A percentile compares a stretch with the other conserved stretches of the same genome.
Evolutionary conservation across 169 alveolate species (phyloP).

Genomic region (Plasmodium billcollinsi): DNA sequence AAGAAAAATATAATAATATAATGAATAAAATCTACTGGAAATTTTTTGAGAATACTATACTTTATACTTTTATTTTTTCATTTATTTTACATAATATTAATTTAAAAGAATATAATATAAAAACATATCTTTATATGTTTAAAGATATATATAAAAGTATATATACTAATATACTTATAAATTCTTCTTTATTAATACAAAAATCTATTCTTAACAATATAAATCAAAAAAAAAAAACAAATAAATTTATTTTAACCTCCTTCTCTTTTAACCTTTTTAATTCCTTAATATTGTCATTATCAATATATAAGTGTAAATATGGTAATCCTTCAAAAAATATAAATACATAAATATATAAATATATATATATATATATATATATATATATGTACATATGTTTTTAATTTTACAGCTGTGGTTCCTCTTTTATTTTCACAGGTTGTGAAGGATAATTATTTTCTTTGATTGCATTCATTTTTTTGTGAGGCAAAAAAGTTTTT

Average conservation of each 20-base stretch:
- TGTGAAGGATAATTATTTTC: slow-evolving; percentile 64
- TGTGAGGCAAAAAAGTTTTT: neutral
- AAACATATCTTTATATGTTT: slow-evolving; percentile 15
- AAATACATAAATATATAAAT: neutral
- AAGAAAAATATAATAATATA: slow-evolving; percentile 13
- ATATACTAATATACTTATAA: slow-evolving; percentile 29
- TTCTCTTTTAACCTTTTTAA: slow-evolving; percentile 34
- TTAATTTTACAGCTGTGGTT: slow-evolving; percentile 27
- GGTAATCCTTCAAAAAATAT: slow-evolving; percentile 13
- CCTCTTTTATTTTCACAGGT: slow-evolving; percentile 61
- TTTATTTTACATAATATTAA: slow-evolving; percentile 60
- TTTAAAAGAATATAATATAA: slow-evolving; percentile 48
- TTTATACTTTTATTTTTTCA: slow-evolving; percentile 60
- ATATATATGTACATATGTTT: neutral
- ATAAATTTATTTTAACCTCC: slow-evolving; percentile 3
- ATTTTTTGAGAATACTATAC: slow-evolving; percentile 55
- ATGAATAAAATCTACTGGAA: slow-evolving; percentile 69
- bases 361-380: neutral
- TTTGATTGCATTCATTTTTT: slow-evolving; percentile 1
- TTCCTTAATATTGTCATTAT: slow-evolving; percentile 23
- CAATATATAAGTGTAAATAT: slow-evolving; percentile 68
- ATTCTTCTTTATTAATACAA: slow-evolving; percentile 35
- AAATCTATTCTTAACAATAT: slow-evolving; percentile 34
- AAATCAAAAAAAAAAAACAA: neutral
- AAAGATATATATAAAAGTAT: slow-evolving; percentile 63